phyloP scores from a whole-genome alignment of 768 basidiomycete genomes.

The Pleurotus sapidus region DNA sequence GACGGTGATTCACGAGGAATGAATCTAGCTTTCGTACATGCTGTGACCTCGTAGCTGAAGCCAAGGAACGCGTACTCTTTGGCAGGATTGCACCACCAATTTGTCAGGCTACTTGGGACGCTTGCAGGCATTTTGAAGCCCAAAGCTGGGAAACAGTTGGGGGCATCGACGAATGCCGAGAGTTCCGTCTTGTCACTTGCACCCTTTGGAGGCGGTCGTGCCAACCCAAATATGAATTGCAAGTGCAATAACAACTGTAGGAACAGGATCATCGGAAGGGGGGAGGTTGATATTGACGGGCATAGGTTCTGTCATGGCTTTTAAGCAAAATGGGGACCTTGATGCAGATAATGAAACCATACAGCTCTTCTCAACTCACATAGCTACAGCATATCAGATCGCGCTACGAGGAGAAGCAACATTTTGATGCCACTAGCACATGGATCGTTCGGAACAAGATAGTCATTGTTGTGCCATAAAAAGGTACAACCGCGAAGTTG shows the following conservation, averaged over 20 bases:
- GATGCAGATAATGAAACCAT: neutral
- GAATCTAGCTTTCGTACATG: conserved; percentile 36
- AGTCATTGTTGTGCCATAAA: neutral
- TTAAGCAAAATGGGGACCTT: neutral
- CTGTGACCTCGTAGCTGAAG: conserved; percentile 62
- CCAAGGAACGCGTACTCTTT: conserved; percentile 64
- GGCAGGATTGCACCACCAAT: conserved; percentile 52
- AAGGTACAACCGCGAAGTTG: neutral
- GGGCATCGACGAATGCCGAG: neutral
- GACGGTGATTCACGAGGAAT: neutral
- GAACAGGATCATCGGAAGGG: too few species aligned
- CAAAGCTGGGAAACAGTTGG: conserved; percentile 27
- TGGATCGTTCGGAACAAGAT: neutral
- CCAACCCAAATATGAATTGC: too few species aligned
- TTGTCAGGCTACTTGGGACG: conserved; percentile 27
- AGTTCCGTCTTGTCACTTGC: neutral
- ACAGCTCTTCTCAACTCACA: too few species aligned
- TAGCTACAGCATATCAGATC: too few species aligned
- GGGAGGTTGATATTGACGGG: too few species aligned
- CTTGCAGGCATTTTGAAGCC: conserved; percentile 44
- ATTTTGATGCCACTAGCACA: neutral
- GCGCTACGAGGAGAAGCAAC: too few species aligned
- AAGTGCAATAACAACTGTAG: too few species aligned
- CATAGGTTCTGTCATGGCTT: neutral
- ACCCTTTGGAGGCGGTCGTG: neutral